Evolutionary conservation across 306 rosid genomes (phyloP), one percentile per base, ranked within the genome.

Genomic region (Cyclanthera cordifolia): DNA sequence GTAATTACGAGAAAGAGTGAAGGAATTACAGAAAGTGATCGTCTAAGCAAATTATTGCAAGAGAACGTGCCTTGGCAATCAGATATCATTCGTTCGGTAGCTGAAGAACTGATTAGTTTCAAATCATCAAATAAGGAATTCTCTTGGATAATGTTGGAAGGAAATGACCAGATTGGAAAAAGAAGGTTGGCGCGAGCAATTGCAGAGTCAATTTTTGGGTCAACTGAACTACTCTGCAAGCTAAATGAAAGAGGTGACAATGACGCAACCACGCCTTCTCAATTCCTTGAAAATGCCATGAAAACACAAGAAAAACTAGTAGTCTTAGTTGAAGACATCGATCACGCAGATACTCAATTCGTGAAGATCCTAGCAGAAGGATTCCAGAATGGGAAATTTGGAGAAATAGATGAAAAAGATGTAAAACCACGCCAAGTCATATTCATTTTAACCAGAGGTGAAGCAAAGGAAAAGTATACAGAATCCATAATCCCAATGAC

Each of bases 51-150:
- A 79, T 65, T 82, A 53, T 79, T 94, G 85, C 88, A 79, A 81
- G 97, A 88, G 83, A 85, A 86, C 80, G 96, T 94, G 67, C 97
- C 97, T 53, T 94, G 99, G 99, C 97, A 88, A 71, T 85, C 86
- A 52, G 92, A 90, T 77, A 78, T 82, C 70, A 69, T 83, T 78
- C 78, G 89, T 75, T 81, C 90, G 28, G 75, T 94, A 43, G 96
- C 88, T 46, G 88, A 85, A 73, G 95, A 85, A 25, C 73, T 86
- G 75, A 70, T 82, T 28, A 81, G 75, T 77, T 78, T 85, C 56
- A 79, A 82, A 74, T 73, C 85, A 11, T 60, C 78, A 28, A 79
- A 76, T 71, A 80, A 78, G 54, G 79, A 83, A 39, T 65, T 66
- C 9, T 23, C 77, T 73, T 94, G 97, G 97, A 71, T 94, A 39